Base-by-base conservation (phyloP, 1,284 basidiomycete genomes). In the Leccinum pachyderme region DNA sequence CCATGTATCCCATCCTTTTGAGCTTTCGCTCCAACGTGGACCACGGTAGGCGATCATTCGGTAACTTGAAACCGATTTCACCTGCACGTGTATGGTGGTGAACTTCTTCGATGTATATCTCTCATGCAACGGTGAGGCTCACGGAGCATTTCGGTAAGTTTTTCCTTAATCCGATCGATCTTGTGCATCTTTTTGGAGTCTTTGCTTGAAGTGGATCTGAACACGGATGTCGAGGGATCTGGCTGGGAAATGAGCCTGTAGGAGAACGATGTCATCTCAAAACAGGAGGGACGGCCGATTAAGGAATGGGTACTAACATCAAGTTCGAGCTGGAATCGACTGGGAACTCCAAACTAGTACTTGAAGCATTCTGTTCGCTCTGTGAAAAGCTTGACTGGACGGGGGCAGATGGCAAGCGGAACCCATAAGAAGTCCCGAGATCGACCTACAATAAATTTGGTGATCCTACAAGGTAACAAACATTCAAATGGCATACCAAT, bases 131-230 rank as follows among this genome's bases (percentile, higher is more conserved):
- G 11, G n/a, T 22, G 13, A 3, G 2, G 28, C 59, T 46, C 15
- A 62, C 59, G 51, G 31, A 62, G 47, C 59, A 61, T 59, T 2
- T 46, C 29, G 6, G 33, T 18, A 1, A 55, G 46, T 32, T 32
- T 32, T 12, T 47, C 7, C 22, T 47, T 47, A 28, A 55, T 47
- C 33, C 51, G 7, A 15, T 45, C 44, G 12, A 52, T 52, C 28
- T 47, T 51, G 4, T 24, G 49, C 0, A 7, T 32, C 27, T 37
- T 54, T 37, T 11, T 51, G 27, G 22, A 7, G 22, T 52, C 12
- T 0, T 18, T 28, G 13, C 1, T 6, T 9, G 11, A 2, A 0
- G 3, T 32, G 8, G 8, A 32, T 5, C 22, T 29, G n/a, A 32
- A 31, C 12, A 24, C 3, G 0, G 29, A 32, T 11, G 29, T 39